These are phyloP conservation scores for Penicillium chermesinum DNA, from an alignment of 495 filamentous ascomycete genomes.

Conservation along the genomic window DNA sequence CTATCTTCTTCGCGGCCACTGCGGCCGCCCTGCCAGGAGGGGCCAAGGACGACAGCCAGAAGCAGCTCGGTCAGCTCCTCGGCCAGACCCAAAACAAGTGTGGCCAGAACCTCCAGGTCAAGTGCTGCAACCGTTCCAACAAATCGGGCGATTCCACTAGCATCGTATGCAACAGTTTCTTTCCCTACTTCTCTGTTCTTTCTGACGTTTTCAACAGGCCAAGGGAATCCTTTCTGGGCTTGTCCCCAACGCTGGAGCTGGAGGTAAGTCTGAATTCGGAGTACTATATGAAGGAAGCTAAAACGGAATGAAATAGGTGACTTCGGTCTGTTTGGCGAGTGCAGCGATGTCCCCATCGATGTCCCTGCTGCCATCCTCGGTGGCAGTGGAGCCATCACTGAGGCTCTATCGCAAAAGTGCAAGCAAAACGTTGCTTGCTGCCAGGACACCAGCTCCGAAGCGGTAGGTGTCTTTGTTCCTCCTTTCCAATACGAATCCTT, in stretches of 20 bases:
- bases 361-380: slow-evolving; percentile 14
- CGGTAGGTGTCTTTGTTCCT: slow-evolving; percentile 17
- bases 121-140: slow-evolving; percentile 37
- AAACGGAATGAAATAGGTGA: slow-evolving; percentile 9
- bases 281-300: neutral
- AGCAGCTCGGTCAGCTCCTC: slow-evolving; percentile 25
- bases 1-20: slow-evolving; percentile 28
- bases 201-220: slow-evolving; percentile 4
- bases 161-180: neutral
- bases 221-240: slow-evolving; percentile 18
- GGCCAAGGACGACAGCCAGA: slow-evolving; percentile 18
- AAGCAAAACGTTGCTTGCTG: slow-evolving; percentile 48
- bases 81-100: slow-evolving; percentile 39
- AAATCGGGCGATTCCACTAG: slow-evolving; percentile 27
- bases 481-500: neutral
- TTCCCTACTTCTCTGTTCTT: neutral
- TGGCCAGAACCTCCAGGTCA: slow-evolving; percentile 35
- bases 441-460: slow-evolving; percentile 29
- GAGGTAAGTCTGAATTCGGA: neutral
- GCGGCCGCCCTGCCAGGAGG: slow-evolving; percentile 23
- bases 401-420: slow-evolving; percentile 41
- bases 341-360: slow-evolving; percentile 22
- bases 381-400: slow-evolving; percentile 26
- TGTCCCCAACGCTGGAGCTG: slow-evolving; percentile 20
- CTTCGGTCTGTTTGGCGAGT: slow-evolving; percentile 28